Percentiles rank a stretch among this genome's conserved stretches.
Conservation (phyloP, 2,329 filamentous ascomycete species). For the Magnaporthiopsis rhizophila region DNA sequence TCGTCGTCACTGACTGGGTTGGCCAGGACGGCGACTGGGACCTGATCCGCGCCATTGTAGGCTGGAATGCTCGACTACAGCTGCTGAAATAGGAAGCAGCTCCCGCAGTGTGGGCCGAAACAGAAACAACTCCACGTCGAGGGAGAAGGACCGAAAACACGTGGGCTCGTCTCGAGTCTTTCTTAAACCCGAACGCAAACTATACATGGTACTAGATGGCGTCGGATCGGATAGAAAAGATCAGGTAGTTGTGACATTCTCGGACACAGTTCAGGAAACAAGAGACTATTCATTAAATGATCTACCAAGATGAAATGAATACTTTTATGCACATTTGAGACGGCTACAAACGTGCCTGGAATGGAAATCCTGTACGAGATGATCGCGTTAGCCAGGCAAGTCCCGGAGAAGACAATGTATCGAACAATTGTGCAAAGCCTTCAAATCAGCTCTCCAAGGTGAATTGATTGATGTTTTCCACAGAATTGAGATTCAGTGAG, state of each 20-base stretch:
- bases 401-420: conserved; percentile 7
- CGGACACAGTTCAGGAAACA: neutral
- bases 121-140: neutral
- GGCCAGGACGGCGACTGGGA: conserved; percentile 86
- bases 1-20: conserved; percentile 92
- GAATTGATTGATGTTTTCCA: conserved; percentile 38
- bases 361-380: neutral
- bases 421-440: conserved; percentile 16
- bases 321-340: too few relatives aligned
- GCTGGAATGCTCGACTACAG: conserved; percentile 72
- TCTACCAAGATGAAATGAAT: too few relatives aligned
- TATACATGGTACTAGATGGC: neutral
- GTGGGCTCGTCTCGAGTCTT: neutral
- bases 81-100: conserved; percentile 25
- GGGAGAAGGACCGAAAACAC: neutral
- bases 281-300: conserved; percentile 2
- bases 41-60: conserved; percentile 75
- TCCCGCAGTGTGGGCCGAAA: neutral
- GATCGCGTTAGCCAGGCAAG: neutral
- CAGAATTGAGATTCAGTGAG: conserved; percentile 43
- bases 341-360: neutral
- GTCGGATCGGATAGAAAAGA: neutral
- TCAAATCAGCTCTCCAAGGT: conserved; percentile 55
- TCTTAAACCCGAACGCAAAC: neutral
- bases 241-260: neutral